These are phyloP conservation scores for Phaseolus coccineus DNA, from an alignment of 331 rosid genomes.

Conservation along the genomic window DNA sequence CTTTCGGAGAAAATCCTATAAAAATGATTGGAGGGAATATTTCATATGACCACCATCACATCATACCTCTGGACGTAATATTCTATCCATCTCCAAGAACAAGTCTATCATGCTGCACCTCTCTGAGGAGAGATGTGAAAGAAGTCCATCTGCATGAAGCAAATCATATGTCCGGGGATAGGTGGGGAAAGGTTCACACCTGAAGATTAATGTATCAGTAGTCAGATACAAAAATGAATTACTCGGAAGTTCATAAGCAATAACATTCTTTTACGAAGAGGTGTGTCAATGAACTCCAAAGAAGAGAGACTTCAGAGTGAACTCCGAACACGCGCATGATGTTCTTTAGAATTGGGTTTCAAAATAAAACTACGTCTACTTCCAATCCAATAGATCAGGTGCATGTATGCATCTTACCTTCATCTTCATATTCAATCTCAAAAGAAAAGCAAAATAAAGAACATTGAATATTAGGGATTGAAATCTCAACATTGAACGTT, in stretches of 20 bases:
- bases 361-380: background rate
- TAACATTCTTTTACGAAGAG: slow-evolving; percentile 11
- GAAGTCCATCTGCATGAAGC: slow-evolving; percentile 89
- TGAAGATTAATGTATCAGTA: slow-evolving; percentile 51
- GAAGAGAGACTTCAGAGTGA: background rate
- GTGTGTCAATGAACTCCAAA: slow-evolving; percentile 6
- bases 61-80: slow-evolving; percentile 95
- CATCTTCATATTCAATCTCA: slow-evolving; percentile 29
- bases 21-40: background rate
- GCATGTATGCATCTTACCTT: slow-evolving; percentile 29
- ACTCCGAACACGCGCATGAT: background rate
- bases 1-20: background rate
- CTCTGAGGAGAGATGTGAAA: slow-evolving; percentile 74
- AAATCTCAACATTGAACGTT: slow-evolving; percentile 30
- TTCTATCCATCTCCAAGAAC: slow-evolving; percentile 96
- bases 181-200: slow-evolving; percentile 99
- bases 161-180: slow-evolving; percentile 95
- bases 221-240: slow-evolving; percentile 42
- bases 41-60: slow-evolving; percentile 7
- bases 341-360: slow-evolving; percentile 26
- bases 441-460: slow-evolving; percentile 37
- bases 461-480: slow-evolving; percentile 12
- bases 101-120: slow-evolving; percentile 81
- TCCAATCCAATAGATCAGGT: slow-evolving; percentile 37
- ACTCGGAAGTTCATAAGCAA: slow-evolving; percentile 18